phyloP scores from a whole-genome alignment of 176 grass and related monocot species.

The Oryza glaberrima region DNA sequence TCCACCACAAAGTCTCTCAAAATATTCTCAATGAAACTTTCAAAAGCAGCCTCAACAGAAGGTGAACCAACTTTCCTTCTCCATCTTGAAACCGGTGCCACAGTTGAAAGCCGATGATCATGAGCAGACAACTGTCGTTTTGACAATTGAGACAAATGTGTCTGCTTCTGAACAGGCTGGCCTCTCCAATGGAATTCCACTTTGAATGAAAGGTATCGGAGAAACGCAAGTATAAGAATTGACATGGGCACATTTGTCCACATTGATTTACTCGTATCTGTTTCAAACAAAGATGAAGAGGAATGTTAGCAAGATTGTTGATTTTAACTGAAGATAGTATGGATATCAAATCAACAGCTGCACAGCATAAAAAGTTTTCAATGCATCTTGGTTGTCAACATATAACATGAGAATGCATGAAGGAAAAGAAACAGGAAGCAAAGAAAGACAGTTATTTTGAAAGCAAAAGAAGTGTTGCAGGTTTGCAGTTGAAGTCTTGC shows the following conservation, averaged over 20 bases:
- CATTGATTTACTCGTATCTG: constrained; percentile 99
- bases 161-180: constrained; percentile 62
- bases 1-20: constrained; percentile 91
- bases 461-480: not conserved
- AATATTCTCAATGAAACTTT: constrained; percentile 85
- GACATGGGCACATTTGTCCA: constrained; percentile 99
- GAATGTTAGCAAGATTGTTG: constrained; percentile 18
- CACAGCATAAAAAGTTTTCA: not conserved
- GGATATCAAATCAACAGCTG: not conserved
- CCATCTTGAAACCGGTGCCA: constrained; percentile 76
- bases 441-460: not conserved
- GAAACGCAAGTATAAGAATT: constrained; percentile 80
- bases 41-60: constrained; percentile 73
- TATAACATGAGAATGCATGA: not conserved
- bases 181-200: constrained; percentile 82
- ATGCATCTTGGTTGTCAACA: constrained; percentile 17
- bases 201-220: constrained; percentile 85
- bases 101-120: constrained; percentile 71
- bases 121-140: constrained; percentile 72
- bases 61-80: constrained; percentile 90
- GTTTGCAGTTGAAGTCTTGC: not conserved
- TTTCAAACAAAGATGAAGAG: constrained; percentile 40
- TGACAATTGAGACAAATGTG: constrained; percentile 70
- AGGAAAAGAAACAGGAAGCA: not conserved
- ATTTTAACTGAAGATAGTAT: constrained; percentile 25